Evolutionary conservation across 805 yeast genomes (phyloP).

Genomic region (Hanseniaspora occidentalis): DNA sequence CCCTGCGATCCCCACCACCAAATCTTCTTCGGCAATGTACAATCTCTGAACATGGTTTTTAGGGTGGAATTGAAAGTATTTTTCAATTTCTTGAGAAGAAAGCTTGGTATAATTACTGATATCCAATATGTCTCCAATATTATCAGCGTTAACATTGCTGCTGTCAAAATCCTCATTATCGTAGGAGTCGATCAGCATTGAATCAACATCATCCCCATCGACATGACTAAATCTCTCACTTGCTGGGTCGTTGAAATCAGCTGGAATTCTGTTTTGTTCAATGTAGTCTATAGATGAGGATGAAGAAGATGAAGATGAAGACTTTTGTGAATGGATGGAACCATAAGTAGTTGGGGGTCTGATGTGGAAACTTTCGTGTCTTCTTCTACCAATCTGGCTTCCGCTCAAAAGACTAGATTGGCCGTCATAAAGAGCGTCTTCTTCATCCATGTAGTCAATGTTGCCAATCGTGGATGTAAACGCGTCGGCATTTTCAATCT

Average conservation of each 20-base stretch:
- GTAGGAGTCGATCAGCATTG: constrained; percentile 16
- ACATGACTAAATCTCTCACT: constrained; percentile 14
- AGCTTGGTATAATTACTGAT: neutral
- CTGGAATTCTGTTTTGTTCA: constrained; percentile 27
- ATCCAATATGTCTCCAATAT: constrained; percentile 2
- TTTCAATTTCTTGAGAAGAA: constrained; percentile 13
- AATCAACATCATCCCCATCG: constrained; percentile 24
- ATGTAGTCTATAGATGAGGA: constrained; percentile 24
- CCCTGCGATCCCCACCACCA: constrained; percentile 91
- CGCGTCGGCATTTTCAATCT: constrained; percentile 80
- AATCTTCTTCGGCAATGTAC: constrained; percentile 90
- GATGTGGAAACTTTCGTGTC: constrained; percentile 4
- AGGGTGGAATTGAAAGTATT: constrained; percentile 16
- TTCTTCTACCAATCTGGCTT: constrained; percentile 4
- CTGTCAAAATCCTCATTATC: constrained; percentile 9
- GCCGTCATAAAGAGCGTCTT: constrained; percentile 35
- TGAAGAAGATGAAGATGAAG: constrained; percentile 17
- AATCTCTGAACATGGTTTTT: constrained; percentile 55
- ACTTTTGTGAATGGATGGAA: constrained; percentile 16
- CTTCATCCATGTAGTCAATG: constrained; percentile 62
- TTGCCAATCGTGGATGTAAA: constrained; percentile 59
- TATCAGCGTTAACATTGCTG: constrained; percentile 4
- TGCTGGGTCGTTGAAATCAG: constrained; percentile 21
- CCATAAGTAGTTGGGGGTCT: constrained; percentile 10
- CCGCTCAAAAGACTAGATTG: constrained; percentile 4